Base-by-base conservation (phyloP, 805 yeast species). In the Saturnispora halmiae region DNA sequence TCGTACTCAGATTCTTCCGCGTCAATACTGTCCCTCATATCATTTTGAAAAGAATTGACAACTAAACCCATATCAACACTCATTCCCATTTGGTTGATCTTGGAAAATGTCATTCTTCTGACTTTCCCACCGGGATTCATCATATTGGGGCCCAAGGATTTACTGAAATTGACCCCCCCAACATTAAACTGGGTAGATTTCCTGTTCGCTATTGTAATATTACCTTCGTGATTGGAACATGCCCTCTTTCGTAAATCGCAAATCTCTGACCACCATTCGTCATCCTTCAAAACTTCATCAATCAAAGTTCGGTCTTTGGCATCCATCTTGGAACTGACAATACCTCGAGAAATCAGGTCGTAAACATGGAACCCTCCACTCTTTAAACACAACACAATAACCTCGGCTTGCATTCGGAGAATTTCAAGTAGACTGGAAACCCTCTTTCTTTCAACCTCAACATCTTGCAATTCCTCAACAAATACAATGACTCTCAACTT, bases 381-480 rank as follows among this genome's bases (percentile, higher is more conserved):
- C 56, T 59, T 75, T 28, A 92, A 66, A 45, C 92, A 78, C 4
- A 82, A 66, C 1, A 88, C 86, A 21, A 82, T 58, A n/a, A 88
- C 69, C 45, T 76, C 77, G 0, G 96, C 95, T 27, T 77, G 80
- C 41, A 92, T 92, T 52, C 98, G 70, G 41, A 92, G 66, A n/a
- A 79, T 80, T 11, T 73, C 77, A 34, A 92, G 64, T 25, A 92
- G 61, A 31, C 77, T 75, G 1, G 51, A 52, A 30, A 92, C 73
- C 39, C 96, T 61, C 11, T 61, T 59, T 15, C 59, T 60, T 54
- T 92, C 99, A 36, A 82, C 86, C 2, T 62, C 69, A 21, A 85
- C 73, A 49, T 88, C 96, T 0, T 64, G 64, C 34, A 65, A 67
- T 42, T 69, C 69, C 60, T 92, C 98, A 24, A 92, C 96, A 67